phyloP scores from a whole-genome alignment of 768 basidiomycete species.

The Lactarius deliciosus region DNA sequence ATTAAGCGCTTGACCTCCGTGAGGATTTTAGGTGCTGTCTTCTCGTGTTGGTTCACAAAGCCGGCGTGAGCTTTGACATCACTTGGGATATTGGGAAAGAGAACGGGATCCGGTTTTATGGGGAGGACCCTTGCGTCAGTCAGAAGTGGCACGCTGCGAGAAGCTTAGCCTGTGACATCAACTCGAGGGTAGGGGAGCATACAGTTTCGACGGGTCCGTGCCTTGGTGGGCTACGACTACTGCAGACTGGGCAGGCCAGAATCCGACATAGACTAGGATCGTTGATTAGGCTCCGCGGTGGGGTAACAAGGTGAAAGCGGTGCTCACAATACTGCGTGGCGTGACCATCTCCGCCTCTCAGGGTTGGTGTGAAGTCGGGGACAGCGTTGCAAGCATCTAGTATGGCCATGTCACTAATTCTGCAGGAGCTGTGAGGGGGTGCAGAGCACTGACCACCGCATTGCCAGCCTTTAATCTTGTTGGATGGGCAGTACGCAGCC shows the following conservation, averaged over 20 bases:
- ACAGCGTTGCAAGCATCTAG: conserved; percentile 44
- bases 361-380: conserved; percentile 42
- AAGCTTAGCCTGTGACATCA: background rate
- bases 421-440: background rate
- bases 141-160: conserved; percentile 17
- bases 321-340: conserved; percentile 49
- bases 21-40: conserved; percentile 26
- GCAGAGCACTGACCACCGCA: conserved; percentile 43
- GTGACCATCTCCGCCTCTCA: conserved; percentile 52
- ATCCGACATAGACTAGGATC: conserved; percentile 28
- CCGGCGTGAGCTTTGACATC: conserved; percentile 18
- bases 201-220: conserved; percentile 22
- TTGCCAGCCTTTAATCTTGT: conserved; percentile 41
- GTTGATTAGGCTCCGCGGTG: background rate
- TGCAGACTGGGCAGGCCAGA: conserved; percentile 21
- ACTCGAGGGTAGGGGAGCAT: background rate
- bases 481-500: conserved; percentile 53
- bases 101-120: background rate
- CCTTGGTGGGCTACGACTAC: conserved; percentile 29
- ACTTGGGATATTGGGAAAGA: conserved; percentile 21
- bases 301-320: background rate
- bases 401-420: background rate
- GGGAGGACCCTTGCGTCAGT: conserved; percentile 8
- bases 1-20: conserved; percentile 24
- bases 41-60: conserved; percentile 21